Conservation (phyloP, 2,329 filamentous ascomycete genomes). For the Ascochyta viciae-villosae region DNA sequence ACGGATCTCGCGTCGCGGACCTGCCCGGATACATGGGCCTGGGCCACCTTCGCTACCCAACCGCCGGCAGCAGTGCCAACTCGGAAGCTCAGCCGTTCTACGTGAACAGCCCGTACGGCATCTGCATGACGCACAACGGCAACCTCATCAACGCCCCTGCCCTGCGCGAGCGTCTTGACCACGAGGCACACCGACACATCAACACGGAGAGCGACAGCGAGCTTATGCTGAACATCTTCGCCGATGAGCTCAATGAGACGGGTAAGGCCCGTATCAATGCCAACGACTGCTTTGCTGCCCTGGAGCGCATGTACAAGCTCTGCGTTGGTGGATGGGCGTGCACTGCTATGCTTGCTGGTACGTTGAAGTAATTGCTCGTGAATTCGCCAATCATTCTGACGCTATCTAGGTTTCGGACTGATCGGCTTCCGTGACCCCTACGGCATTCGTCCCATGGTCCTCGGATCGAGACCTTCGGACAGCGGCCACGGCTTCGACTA, state of each 20-base stretch:
- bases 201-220: constrained; percentile 92
- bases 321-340: constrained; percentile 81
- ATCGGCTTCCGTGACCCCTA: constrained; percentile 81
- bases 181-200: constrained; percentile 82
- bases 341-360: constrained; percentile 79
- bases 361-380: constrained; percentile 9
- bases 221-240: constrained; percentile 87
- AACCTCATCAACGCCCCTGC: constrained; percentile 83
- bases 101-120: constrained; percentile 83
- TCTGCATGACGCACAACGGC: constrained; percentile 83
- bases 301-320: constrained; percentile 74
- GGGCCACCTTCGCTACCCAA: constrained; percentile 87
- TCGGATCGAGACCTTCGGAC: constrained; percentile 75
- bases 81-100: constrained; percentile 93
- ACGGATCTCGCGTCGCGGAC: constrained; percentile 75
- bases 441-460: constrained; percentile 81
- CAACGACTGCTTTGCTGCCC: constrained; percentile 76
- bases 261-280: constrained; percentile 81
- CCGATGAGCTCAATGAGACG: constrained; percentile 79
- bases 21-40: constrained; percentile 87
- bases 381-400: constrained; percentile 19
- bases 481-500: constrained; percentile 76
- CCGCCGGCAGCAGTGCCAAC: constrained; percentile 81
- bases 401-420: constrained; percentile 69
- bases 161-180: constrained; percentile 74